phyloP scores from a whole-genome alignment of 2,329 filamentous ascomycete genomes.

The Lasiodiplodia sp. region DNA sequence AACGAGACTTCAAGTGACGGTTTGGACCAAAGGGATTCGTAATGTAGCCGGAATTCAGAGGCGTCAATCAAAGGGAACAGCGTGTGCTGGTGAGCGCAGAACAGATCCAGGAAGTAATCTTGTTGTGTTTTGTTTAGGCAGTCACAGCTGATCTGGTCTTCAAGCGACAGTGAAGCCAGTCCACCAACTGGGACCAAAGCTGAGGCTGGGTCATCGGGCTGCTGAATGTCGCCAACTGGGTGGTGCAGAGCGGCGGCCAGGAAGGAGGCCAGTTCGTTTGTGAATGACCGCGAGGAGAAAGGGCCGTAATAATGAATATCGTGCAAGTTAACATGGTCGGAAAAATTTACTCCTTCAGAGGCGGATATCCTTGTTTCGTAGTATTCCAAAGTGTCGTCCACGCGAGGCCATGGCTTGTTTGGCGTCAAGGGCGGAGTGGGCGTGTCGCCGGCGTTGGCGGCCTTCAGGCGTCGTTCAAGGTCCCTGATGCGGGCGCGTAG shows the following conservation, averaged over 20 bases:
- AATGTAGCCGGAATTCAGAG: slow-evolving; percentile 53
- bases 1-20: slow-evolving; percentile 18
- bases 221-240: slow-evolving; percentile 32
- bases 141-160: slow-evolving; percentile 31
- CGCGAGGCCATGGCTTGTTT: background rate
- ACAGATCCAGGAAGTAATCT: slow-evolving; percentile 57
- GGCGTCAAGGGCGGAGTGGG: background rate
- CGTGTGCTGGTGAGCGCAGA: slow-evolving; percentile 58
- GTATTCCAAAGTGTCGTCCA: slow-evolving; percentile 8
- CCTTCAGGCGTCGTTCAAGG: slow-evolving; percentile 37
- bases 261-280: slow-evolving; percentile 51
- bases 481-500: slow-evolving; percentile 45
- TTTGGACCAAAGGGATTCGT: slow-evolving; percentile 41
- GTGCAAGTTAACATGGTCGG: background rate
- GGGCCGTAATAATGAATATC: slow-evolving; percentile 47
- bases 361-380: background rate
- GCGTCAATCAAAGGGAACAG: slow-evolving; percentile 55
- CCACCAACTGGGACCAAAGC: background rate
- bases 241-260: slow-evolving; percentile 46
- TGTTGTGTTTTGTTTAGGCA: slow-evolving; percentile 53
- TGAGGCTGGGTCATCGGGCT: background rate
- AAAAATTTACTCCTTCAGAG: background rate
- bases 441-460: background rate
- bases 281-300: slow-evolving; percentile 56
- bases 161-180: slow-evolving; percentile 1